phyloP scores from a whole-genome alignment of 2,329 filamentous ascomycete species.

The Colletotrichum chlorophyti region DNA sequence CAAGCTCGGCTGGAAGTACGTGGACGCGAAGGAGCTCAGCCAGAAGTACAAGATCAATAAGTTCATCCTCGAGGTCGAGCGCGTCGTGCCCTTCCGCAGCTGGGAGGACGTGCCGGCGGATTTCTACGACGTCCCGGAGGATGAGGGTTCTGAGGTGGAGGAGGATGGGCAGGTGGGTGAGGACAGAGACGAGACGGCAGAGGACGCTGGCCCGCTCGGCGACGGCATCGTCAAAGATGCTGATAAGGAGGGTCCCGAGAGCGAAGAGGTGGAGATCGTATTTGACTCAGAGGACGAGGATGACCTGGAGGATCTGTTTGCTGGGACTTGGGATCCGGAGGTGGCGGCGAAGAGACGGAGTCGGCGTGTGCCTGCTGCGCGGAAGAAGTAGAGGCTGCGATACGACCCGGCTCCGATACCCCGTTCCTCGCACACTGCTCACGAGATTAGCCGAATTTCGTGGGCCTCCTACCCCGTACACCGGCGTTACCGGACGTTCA shows the following conservation, averaged over 20 bases:
- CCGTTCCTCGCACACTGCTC: not conserved
- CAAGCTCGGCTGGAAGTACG: conserved; percentile 73
- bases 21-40: conserved; percentile 63
- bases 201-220: conserved; percentile 17
- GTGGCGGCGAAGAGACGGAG: conserved; percentile 54
- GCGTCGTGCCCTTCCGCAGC: conserved; percentile 56
- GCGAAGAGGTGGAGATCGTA: conserved; percentile 50
- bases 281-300: conserved; percentile 72
- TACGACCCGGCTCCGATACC: conserved; percentile 13
- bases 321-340: conserved; percentile 65
- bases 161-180: conserved; percentile 8
- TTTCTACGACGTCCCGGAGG: conserved; percentile 13
- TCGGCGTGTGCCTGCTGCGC: conserved; percentile 38
- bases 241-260: not conserved
- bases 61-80: conserved; percentile 69
- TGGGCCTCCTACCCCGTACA: not conserved
- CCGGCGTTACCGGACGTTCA: too few species aligned
- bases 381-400: conserved; percentile 16
- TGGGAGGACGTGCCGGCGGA: conserved; percentile 57
- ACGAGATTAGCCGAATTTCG: conserved; percentile 3
- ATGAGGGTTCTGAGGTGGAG: conserved; percentile 3
- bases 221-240: conserved; percentile 6
- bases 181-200: conserved; percentile 2
- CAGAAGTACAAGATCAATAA: conserved; percentile 75
- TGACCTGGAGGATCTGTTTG: conserved; percentile 71